Evolutionary conservation across 805 yeast species (phyloP).

Genomic region (Myxozyma sirexii): DNA sequence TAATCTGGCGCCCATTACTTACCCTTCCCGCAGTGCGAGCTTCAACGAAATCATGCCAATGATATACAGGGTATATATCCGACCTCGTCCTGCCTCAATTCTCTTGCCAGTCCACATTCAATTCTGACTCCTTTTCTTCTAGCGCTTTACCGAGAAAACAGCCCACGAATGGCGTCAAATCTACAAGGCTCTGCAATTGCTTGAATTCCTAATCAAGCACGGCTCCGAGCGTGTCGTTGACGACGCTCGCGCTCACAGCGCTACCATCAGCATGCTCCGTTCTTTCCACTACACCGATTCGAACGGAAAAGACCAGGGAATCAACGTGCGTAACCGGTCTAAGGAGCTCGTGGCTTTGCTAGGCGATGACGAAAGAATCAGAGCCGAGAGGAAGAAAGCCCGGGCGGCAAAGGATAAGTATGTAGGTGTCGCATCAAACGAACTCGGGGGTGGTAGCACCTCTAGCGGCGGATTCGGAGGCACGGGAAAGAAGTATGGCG

Average conservation of each 20-base stretch:
- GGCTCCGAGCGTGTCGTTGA: conserved; percentile 96
- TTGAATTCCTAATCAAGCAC: conserved; percentile 87
- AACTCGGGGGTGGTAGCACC: conserved; percentile 40
- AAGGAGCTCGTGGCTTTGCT: conserved; percentile 71
- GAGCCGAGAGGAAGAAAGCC: conserved; percentile 89
- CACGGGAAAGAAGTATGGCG: conserved; percentile 42
- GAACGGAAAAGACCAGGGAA: conserved; percentile 94
- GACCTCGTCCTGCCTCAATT: no score
- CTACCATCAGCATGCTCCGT: conserved; percentile 82
- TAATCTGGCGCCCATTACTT: not conserved
- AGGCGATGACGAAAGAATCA: conserved; percentile 72
- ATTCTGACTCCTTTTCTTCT: conserved; percentile 44
- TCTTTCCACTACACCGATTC: conserved; percentile 93
- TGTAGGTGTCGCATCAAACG: conserved; percentile 63
- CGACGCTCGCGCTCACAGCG: conserved; percentile 82
- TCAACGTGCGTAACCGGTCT: conserved; percentile 89
- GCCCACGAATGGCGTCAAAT: conserved; percentile 98
- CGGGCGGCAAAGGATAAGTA: conserved; percentile 80
- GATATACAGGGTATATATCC: conserved; percentile 41
- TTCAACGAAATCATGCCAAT: conserved; percentile 53
- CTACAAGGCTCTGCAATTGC: conserved; percentile 87
- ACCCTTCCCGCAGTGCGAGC: conserved; percentile 38
- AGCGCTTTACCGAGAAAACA: conserved; percentile 93
- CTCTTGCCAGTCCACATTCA: no score
- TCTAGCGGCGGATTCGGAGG: conserved; percentile 42